A percentile compares a stretch with the other conserved stretches of the same genome.
Conservation (phyloP, 2,329 filamentous ascomycete species). For the Pyrenochaeta sp. region DNA sequence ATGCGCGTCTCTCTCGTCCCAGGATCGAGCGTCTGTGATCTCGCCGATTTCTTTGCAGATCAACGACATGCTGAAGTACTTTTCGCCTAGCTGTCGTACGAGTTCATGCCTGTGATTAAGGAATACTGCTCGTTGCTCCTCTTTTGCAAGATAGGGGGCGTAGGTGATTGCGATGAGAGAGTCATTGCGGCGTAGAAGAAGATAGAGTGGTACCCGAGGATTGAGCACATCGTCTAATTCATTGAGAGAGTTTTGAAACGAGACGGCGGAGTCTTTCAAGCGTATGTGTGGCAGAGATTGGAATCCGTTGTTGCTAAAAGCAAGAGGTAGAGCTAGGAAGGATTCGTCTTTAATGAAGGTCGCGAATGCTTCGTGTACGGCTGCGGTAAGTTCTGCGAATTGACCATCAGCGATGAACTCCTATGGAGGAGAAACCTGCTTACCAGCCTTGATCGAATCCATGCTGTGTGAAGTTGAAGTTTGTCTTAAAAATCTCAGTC, state of each 20-base stretch:
- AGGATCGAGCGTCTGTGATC: conserved; percentile 35
- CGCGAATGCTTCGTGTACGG: conserved; percentile 1
- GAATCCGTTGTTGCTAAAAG: not conserved
- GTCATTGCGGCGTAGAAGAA: conserved; percentile 27
- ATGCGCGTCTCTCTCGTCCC: conserved; percentile 29
- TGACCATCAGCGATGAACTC: not conserved
- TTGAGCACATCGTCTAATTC: conserved; percentile 25
- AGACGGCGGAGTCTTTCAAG: not conserved
- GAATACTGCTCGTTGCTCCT: conserved; percentile 11
- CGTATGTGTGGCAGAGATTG: conserved; percentile 10
- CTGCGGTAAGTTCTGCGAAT: not conserved
- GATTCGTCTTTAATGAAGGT: not conserved
- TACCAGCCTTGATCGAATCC: not conserved
- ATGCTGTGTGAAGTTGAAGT: not conserved
- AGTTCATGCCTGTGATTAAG: conserved; percentile 21
- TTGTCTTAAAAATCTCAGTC: not conserved
- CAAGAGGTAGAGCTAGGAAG: conserved; percentile 2
- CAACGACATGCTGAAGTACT: conserved; percentile 24
- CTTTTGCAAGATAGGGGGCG: conserved; percentile 29
- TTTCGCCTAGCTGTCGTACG: conserved; percentile 20
- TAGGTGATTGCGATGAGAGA: conserved; percentile 32
- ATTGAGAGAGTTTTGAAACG: conserved; percentile 25
- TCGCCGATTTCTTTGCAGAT: conserved; percentile 42
- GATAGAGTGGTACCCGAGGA: conserved; percentile 24
- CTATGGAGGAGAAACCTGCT: not conserved